Evolutionary conservation across 2,329 filamentous ascomycete genomes (phyloP), one percentile per base, ranked within the genome.

Genomic region (Penicillium decumbens): DNA sequence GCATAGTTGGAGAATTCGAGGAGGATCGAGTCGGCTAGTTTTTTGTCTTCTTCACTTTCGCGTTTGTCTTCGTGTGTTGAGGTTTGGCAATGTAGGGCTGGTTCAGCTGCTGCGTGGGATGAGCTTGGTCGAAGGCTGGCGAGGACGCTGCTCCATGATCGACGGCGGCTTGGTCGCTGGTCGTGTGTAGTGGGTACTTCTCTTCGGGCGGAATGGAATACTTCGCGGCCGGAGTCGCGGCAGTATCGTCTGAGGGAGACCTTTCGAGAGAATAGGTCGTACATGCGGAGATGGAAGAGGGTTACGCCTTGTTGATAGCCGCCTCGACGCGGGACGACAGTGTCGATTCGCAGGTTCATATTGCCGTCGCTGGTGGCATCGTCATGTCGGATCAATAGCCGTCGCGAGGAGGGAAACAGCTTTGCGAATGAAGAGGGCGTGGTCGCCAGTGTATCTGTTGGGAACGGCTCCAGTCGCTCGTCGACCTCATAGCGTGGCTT

Each of bases 1-100:
- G 92, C 92, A 67, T 98, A 98, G 74, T 97, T 98, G 58, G 89
- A 95, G 68, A 96, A 98, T 67, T 97, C 92, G 29, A 98, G 80
- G 71, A 90, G 88, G 67, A 92, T 87, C 30, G 80, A 85, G 68
- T 95, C 89, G 50, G 85, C 88, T 15, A 88, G 81, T 6, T n/a
- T 18, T 30, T 29, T 38, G 10, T 43, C 45, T 12, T 37, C 33
- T 18, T 18, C 15, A 6, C 6, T 10, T 5, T 20, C 8, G 33
- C 1, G 4, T n/a, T 10, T 20, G 8, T 7, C 15, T 10, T 15
- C 10, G 15, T 28, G 81, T 18, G 79, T 80, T 32, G 82, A 84
- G 57, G 84, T 80, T 32, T 78, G 77, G 42, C 80, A 75, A 60
- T 76, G 77, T 41, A 81, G 69, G 43, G 18, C 71, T 73, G 67